Base-by-base conservation (phyloP, 2,329 filamentous ascomycete genomes). In the Hymenoscyphus repandus region DNA sequence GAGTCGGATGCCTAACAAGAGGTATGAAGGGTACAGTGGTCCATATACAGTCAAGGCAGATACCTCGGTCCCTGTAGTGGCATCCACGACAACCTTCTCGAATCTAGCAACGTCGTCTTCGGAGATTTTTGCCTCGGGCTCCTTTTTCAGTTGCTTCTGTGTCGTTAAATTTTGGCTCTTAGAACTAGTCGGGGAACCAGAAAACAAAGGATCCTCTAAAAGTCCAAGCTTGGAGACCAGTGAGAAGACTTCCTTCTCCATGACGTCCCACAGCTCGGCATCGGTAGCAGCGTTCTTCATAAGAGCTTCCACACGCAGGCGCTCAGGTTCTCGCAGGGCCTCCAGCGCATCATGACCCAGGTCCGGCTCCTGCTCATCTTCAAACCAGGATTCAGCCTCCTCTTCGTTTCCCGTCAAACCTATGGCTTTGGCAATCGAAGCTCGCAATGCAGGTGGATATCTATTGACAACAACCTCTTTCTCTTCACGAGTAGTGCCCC, bases 231-330 rank as follows among this genome's bases (percentile, higher is more conserved):
- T 75, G 3, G 68, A 63, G 0, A 85, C 76, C 55, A 83, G 68
- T 1, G 75, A 72, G 58, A 90, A 87, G 11, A 90, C 82, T 45
- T 89, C 78, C 4, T 70, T 65, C 54, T 88, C 80, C 64, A 91
- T 72, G 2, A 85, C 67, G 6, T 79, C 66, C 85, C 86, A 90
- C 9, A 90, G 71, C 45, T 80, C 78, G 17, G 75, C 68, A 58
- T 91, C 87, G 0, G 79, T 79, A 51, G 70, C 58, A 15, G 82
- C 82, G 1, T 60, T 64, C 10, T 70, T 67, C 70, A 91, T 77
- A 36, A 79, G 61, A 5, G 58, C 55, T 54, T 79, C 75, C 7
- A 89, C 74, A 9, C 79, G 70, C 22, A 62, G 58, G 42, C 74
- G 72, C 62, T 85, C 81, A 6, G 62, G 58, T 33, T 69, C 58